Evolutionary conservation across 1,284 basidiomycete genomes (phyloP), one percentile per base, ranked within the genome.

Genomic region (Apiotrichum mycotoxinovorans): DNA sequence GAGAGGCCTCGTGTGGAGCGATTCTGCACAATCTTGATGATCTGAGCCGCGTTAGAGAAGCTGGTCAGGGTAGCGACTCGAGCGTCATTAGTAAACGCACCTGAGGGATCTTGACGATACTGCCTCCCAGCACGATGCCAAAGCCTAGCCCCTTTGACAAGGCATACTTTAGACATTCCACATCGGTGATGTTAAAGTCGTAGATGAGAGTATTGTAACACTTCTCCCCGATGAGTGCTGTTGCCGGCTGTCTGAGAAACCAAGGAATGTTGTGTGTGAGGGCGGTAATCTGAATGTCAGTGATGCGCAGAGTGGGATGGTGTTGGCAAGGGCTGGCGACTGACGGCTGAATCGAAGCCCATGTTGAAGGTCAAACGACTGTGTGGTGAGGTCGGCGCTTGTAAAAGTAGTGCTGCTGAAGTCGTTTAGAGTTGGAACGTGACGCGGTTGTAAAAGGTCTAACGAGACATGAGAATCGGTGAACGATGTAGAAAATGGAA

Each of bases 61-160:
- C 62, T 8, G 50, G 37, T 38, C 41, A 37, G 26, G 42, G 34
- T 11, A 88, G 87, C 81, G 26, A 87, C 17, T 9, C 7, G 5
- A 25, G 26, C 5, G 18, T 1, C n/a, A n/a, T n/a, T n/a, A n/a
- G n/a, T n/a, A 5, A 18, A 59, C 68, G 67, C 12, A 91, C 77
- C 70, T 98, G 95, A 4, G 95, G 95, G 15, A 98, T 83, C 78
- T 98, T 98, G 85, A 98, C 90, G 61, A 98, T 91, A 26, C 87
- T 56, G 2, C 94, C 93, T 51, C 93, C 95, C 1, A 91, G 79
- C 41, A 98, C 92, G 61, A 98, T 94, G 0, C 88, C 94, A 27
- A 98, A 79, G 0, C 95, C 95, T 10, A 98, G 80, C 0, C 86
- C 91, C 72, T 98, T 98, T 3, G 93, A 97, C 52, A 97, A 76